Conservation (phyloP, 176 grass and related monocot genomes). For the Ensete ventricosum region DNA sequence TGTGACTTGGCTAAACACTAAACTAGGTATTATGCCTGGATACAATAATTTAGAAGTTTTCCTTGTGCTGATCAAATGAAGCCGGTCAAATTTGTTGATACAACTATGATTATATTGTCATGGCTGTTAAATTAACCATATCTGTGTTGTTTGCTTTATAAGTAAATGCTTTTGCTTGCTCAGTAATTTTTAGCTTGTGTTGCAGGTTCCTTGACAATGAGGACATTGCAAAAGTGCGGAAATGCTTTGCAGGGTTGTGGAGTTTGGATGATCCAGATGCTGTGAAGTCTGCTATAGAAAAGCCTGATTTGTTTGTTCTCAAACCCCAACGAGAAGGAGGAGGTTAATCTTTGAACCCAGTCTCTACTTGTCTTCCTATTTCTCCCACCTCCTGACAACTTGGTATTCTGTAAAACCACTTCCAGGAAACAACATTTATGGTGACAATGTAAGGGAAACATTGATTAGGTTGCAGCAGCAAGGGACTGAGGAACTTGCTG, state of each 20-base stretch:
- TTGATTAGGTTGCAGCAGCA: constrained; percentile 50
- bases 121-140: neutral
- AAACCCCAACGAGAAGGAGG: constrained; percentile 91
- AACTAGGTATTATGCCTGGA: too few relatives aligned
- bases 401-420: neutral
- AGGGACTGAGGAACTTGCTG: constrained; percentile 58
- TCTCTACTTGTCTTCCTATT: constrained; percentile 2
- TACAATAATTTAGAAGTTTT: too few relatives aligned
- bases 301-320: constrained; percentile 73
- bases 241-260: constrained; percentile 91
- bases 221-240: constrained; percentile 58
- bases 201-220: constrained; percentile 71
- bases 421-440: constrained; percentile 82
- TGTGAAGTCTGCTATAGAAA: constrained; percentile 61
- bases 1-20: too few relatives aligned
- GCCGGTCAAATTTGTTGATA: too few relatives aligned
- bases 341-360: constrained; percentile 25
- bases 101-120: neutral
- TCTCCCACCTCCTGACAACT: neutral
- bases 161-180: neutral
- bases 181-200: constrained; percentile 6
- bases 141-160: neutral
- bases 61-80: too few relatives aligned
- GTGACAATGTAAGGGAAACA: constrained; percentile 46
- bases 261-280: constrained; percentile 87